Evolutionary conservation across 2,329 filamentous ascomycete genomes (phyloP), one percentile per base, ranked within the genome.

Genomic region (Fusarium concolor): DNA sequence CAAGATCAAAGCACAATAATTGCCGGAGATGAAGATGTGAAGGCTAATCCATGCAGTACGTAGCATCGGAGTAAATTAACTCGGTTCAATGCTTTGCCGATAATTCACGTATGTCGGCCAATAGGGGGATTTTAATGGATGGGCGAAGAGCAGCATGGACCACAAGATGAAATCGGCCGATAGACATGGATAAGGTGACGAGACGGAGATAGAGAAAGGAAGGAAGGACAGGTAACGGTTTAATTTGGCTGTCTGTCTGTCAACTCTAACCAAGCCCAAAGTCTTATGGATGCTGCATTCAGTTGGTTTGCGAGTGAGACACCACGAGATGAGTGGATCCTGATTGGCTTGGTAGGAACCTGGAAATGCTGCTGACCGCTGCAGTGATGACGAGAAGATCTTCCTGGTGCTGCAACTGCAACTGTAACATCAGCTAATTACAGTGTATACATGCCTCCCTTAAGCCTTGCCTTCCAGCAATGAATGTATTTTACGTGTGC

Each of bases 321-420:
- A 68, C 62, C 58, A 71, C 69, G 69, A 67, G 60, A 58, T 56
- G 55, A 47, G 66, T 66, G 52, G 64, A 45, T 28, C n/a, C 18
- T 63, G 63, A 67, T 67, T 67, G 63, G 53, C 29, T 38, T n/a
- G 41, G 31, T 31, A 17, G 12, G 31, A 8, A 33, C 31, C 31
- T 33, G 31, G n/a, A 31, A 38, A 43, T 35, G 6, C 24, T 59
- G 52, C 24, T 59, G 52, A 58, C 50, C 57, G 56, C 46, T 56
- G 64, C 44, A 53, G 35, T 39, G 50, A 56, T 53, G 38, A 49
- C 33, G 54, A 33, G 26, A 43, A 65, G 53, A 54, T 46, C 50
- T 64, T 53, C 42, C 43, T 65, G 39, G 31, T 43, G 28, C 45
- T 37, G 24, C 33, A 35, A n/a, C 37, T 52, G 49, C 26, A 44